These are phyloP conservation scores for Lobosporangium transversale DNA, from an alignment of 192 early-diverging fungal genomes.

Conservation along the genomic window DNA sequence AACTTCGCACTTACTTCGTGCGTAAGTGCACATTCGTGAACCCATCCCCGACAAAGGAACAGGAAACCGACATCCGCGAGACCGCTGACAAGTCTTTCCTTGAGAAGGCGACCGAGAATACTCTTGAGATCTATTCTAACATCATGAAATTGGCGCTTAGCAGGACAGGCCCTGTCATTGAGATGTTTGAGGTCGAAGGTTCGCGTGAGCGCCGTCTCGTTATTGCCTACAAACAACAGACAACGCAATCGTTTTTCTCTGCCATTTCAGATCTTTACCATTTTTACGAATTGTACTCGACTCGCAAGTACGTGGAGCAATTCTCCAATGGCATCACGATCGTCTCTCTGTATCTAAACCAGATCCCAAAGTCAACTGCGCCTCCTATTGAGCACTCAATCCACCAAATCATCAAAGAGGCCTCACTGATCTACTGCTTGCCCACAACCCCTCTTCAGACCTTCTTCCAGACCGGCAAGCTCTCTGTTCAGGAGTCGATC, in stretches of 20 bases:
- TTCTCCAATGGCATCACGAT: conserved; percentile 98
- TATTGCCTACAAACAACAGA: conserved; percentile 90
- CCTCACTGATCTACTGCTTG: conserved; percentile 94
- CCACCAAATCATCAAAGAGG: conserved; percentile 95
- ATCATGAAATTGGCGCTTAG: conserved; percentile 87
- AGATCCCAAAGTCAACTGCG: conserved; percentile 77
- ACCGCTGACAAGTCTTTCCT: conserved; percentile 94
- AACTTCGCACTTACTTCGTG: conserved; percentile 96
- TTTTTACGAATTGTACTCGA: conserved; percentile 95
- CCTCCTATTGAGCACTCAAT: conserved; percentile 90
- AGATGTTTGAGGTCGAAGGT: conserved; percentile 89
- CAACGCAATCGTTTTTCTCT: conserved; percentile 91
- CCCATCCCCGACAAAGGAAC: conserved; percentile 74
- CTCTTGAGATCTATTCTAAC: conserved; percentile 85
- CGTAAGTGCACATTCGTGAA: conserved; percentile 92
- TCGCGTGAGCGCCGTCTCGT: conserved; percentile 90
- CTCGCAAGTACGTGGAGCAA: conserved; percentile 99
- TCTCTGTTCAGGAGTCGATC: conserved; percentile 95
- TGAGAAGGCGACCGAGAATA: conserved; percentile 92
- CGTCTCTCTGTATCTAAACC: conserved; percentile 90
- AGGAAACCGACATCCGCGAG: conserved; percentile 80
- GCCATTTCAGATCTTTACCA: conserved; percentile 98
- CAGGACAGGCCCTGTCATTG: conserved; percentile 92
- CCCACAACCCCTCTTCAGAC: conserved; percentile 93
- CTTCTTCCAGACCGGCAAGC: conserved; percentile 91